These are phyloP conservation scores for Cynanchum wilfordii DNA, from an alignment of 257 asterid species.

Conservation along the genomic window DNA sequence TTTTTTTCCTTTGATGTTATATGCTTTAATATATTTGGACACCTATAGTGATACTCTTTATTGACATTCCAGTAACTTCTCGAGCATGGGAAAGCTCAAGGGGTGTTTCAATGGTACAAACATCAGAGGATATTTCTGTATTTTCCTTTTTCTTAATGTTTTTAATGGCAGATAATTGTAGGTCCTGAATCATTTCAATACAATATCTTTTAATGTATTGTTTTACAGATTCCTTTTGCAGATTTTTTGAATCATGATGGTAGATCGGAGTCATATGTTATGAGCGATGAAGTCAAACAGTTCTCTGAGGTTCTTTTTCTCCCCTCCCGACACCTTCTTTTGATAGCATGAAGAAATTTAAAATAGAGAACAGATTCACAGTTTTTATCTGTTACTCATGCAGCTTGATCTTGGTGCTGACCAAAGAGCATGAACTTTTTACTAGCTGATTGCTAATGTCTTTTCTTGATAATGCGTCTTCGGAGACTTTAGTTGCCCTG, in stretches of 20 bases:
- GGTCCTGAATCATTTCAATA: background rate
- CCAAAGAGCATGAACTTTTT: background rate
- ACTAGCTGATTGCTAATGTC: background rate
- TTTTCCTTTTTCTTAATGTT: background rate
- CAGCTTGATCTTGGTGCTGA: background rate
- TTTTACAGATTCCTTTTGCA: constrained; percentile 69
- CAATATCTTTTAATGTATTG: constrained; percentile 1
- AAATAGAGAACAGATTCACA: background rate
- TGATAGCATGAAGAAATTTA: background rate
- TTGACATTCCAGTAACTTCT: constrained; percentile 51
- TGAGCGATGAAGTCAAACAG: constrained; percentile 44
- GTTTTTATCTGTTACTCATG: background rate
- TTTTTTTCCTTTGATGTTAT: background rate
- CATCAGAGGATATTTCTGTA: background rate
- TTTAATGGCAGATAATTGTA: background rate
- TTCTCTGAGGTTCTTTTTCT: constrained; percentile 25
- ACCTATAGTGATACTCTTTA: constrained; percentile 1
- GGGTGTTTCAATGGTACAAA: constrained; percentile 58
- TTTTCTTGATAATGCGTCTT: background rate
- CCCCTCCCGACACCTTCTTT: background rate
- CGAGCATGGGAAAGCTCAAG: constrained; percentile 86
- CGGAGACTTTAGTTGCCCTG: background rate
- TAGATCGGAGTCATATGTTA: constrained; percentile 46
- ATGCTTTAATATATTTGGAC: background rate
- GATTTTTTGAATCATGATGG: constrained; percentile 78